Percentiles rank a stretch among this genome's conserved stretches.
Evolutionary conservation across 768 basidiomycete genomes (phyloP).

Genomic region (Pleurotus cornucopiae): DNA sequence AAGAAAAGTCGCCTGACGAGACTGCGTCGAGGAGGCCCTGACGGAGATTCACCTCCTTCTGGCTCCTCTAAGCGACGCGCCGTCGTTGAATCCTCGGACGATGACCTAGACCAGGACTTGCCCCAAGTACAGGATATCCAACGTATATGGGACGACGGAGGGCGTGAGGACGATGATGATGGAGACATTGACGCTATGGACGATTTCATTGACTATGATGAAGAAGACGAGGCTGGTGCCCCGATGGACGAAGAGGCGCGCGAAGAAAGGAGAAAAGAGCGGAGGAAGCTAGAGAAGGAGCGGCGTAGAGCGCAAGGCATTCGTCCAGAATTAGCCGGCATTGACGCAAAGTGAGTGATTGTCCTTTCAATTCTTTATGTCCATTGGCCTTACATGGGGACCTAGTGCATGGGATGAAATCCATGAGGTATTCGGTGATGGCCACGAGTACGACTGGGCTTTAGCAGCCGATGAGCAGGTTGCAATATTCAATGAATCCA

Average conservation of each 20-base stretch:
- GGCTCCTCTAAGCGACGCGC: slow-evolving; percentile 57
- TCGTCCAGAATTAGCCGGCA: slow-evolving; percentile 70
- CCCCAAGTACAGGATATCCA: slow-evolving; percentile 61
- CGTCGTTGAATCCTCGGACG: slow-evolving; percentile 71
- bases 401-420: slow-evolving; percentile 91
- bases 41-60: slow-evolving; percentile 61
- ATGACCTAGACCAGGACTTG: slow-evolving; percentile 58
- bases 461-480: slow-evolving; percentile 75
- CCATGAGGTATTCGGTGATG: slow-evolving; percentile 93
- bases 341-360: slow-evolving; percentile 72
- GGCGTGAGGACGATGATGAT: slow-evolving; percentile 66
- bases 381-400: slow-evolving; percentile 11
- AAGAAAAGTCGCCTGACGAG: slow-evolving; percentile 65
- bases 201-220: slow-evolving; percentile 79
- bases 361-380: not conserved
- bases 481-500: slow-evolving; percentile 43
- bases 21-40: slow-evolving; percentile 67
- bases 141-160: slow-evolving; percentile 83
- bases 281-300: slow-evolving; percentile 60
- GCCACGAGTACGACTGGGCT: slow-evolving; percentile 95
- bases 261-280: slow-evolving; percentile 68
- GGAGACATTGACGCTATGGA: slow-evolving; percentile 71
- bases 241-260: slow-evolving; percentile 73
- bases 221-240: slow-evolving; percentile 69
- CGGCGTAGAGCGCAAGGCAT: slow-evolving; percentile 60